Evolutionary conservation across 2,329 filamentous ascomycete genomes (phyloP), one percentile per base, ranked within the genome.

Genomic region (Tolypocladium ovalisporum): DNA sequence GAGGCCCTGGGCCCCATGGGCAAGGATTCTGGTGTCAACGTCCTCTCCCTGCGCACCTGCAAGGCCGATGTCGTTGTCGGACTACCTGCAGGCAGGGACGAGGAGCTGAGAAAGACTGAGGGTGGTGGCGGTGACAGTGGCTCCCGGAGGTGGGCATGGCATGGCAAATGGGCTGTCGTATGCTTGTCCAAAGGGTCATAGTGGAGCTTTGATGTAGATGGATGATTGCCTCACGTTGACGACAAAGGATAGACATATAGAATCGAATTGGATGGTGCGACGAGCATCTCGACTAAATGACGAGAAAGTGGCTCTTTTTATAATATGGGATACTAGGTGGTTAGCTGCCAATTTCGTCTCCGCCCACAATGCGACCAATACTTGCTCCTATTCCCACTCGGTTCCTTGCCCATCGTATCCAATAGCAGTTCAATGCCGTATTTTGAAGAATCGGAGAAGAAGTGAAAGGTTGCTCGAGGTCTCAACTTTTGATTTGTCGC

Each of bases 11-110:
- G 94, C 0, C 90, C 91, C 0, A 76, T 99, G 55, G 93, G 93
- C 0, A 84, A 84, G 0, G 83, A 82, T 0, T 96, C 90, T 0
- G 91, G 90, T 1, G 73, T 97, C 57, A 91, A 96, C 59, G 81
- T 93, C 3, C 79, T 99, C 34, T 89, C 94, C 0, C 79, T 99
- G 61, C 83, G 94, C 58, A 99, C 94, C 0, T 97, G 93, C 79
- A 99, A 99, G 75, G 93, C 93, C 0, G 94, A 99, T 68, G 90
- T 95, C 9, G 90, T 97, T 0, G 94, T 97, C 32, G 93, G 91
- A 0, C 77, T 99, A n/a, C 80, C 85, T 17, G 72, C 84, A 10
- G 92, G 93, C 8, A 83, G 87, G 68, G 94, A 99, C 67, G 91
- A 97, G 74, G 83, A 86, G 69, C 76, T 97, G 56, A 84, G 80